These are phyloP conservation scores for Fragaria ananassa DNA, from an alignment of 306 rosid genomes.

Conservation along the genomic window DNA sequence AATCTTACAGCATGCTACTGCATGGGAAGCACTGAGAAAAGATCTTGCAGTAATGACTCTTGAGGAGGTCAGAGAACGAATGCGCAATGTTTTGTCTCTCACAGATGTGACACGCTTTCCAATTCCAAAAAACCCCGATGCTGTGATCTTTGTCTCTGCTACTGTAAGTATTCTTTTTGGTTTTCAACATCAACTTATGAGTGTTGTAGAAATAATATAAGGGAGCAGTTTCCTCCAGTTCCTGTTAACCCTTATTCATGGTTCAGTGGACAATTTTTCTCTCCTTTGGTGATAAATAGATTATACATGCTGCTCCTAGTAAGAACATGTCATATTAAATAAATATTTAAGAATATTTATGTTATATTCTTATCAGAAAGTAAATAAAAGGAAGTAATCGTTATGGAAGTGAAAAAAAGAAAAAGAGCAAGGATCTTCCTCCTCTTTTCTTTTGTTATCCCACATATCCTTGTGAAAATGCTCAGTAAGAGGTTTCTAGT, in stretches of 20 bases:
- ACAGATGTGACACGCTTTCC: conserved; percentile 99
- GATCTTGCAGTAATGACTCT: conserved; percentile 89
- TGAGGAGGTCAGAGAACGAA: conserved; percentile 87
- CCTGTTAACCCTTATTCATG: not conserved
- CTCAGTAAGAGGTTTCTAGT: not conserved
- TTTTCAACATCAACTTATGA: conserved; percentile 23
- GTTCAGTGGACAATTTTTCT: not conserved
- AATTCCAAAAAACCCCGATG: conserved; percentile 69
- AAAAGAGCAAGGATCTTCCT: not conserved
- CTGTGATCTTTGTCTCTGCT: conserved; percentile 90
- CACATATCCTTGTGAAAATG: not conserved
- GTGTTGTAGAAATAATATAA: not conserved
- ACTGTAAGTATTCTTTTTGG: conserved; percentile 64
- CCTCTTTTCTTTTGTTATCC: not conserved
- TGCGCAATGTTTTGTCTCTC: conserved; percentile 87
- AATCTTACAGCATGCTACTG: conserved; percentile 86
- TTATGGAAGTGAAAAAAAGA: not conserved
- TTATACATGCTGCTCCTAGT: not conserved
- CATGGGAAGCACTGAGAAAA: conserved; percentile 88
- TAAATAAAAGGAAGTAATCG: not conserved
- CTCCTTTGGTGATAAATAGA: not conserved
- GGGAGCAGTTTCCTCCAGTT: not conserved
- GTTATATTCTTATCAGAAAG: not conserved
- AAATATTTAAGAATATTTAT: not conserved
- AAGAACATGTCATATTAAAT: not conserved